Conservation (phyloP, 2,329 filamentous ascomycete genomes). For the Proliferodiscus dingleyae region DNA sequence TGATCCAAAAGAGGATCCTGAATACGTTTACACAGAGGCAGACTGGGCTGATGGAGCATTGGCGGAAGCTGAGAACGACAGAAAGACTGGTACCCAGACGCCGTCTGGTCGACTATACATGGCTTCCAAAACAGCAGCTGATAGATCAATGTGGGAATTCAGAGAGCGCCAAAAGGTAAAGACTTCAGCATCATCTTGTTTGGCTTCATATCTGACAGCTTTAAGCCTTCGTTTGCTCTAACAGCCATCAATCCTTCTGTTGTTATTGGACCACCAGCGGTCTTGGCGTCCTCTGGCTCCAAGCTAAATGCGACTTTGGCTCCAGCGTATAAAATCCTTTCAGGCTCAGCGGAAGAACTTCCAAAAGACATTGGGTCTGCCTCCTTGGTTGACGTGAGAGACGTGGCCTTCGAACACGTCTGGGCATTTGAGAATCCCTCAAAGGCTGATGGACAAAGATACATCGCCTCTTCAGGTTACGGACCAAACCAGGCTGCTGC, state of each 20-base stretch:
- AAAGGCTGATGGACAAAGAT: conserved; percentile 37
- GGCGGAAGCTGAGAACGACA: conserved; percentile 29
- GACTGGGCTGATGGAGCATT: conserved; percentile 31
- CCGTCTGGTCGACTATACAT: conserved; percentile 28
- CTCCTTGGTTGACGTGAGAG: conserved; percentile 39
- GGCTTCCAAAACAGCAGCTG: conserved; percentile 37
- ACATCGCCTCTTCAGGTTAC: conserved; percentile 33
- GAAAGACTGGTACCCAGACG: conserved; percentile 19
- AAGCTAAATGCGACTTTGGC: conserved; percentile 33
- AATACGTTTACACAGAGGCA: conserved; percentile 24
- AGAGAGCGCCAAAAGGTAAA: conserved; percentile 30
- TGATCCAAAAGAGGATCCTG: conserved; percentile 17
- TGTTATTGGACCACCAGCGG: conserved; percentile 38
- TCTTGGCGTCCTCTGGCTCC: conserved; percentile 27
- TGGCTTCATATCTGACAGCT: conserved; percentile 19
- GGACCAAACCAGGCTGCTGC: conserved; percentile 35
- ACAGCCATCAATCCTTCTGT: conserved; percentile 38
- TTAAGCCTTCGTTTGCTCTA: conserved; percentile 36
- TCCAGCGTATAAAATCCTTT: conserved; percentile 33
- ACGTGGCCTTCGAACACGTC: conserved; percentile 38
- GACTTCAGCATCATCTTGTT: conserved; percentile 30
- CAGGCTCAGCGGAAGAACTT: conserved; percentile 28
- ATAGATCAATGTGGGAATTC: conserved; percentile 38
- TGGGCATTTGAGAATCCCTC: conserved; percentile 35
- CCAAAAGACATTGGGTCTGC: conserved; percentile 24